A percentile compares a stretch with the other conserved stretches of the same genome.
Conservation (phyloP, 306 rosid genomes). For the Cucurbita ficifolia region DNA sequence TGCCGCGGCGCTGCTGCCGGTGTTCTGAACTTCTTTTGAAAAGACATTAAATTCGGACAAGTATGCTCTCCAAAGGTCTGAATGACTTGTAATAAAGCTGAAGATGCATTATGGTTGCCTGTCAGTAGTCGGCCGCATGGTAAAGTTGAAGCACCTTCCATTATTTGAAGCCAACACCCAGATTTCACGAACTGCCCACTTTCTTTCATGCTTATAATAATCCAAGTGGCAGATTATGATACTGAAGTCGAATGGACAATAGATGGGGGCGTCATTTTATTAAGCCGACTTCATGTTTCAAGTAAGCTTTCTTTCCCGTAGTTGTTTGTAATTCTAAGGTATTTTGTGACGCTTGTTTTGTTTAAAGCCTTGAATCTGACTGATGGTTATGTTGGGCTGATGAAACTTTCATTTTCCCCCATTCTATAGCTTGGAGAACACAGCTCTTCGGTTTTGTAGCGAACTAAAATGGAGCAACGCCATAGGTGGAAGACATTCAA, state of each 20-base stretch:
- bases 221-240: not conserved
- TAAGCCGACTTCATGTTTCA: not conserved
- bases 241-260: not conserved
- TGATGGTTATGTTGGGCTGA: not conserved
- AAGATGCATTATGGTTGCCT: not conserved
- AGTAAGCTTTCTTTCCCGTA: not conserved
- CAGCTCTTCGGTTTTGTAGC: not conserved
- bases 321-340: not conserved
- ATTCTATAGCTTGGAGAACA: not conserved
- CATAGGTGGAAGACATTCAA: not conserved
- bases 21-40: constrained; percentile 1
- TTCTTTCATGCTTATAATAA: not conserved
- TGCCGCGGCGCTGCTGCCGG: not conserved
- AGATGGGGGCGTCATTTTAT: not conserved
- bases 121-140: not conserved
- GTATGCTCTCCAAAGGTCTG: not conserved
- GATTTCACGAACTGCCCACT: not conserved
- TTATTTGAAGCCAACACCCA: not conserved
- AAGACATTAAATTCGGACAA: not conserved
- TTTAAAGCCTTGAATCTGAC: not conserved
- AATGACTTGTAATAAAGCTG: constrained; percentile 7
- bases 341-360: not conserved
- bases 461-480: not conserved
- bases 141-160: not conserved
- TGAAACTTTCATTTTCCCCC: not conserved